A percentile compares a stretch with the other conserved stretches of the same genome.
Conservation (phyloP, 2,329 filamentous ascomycete species). For the Fonsecaea pugnacius region DNA sequence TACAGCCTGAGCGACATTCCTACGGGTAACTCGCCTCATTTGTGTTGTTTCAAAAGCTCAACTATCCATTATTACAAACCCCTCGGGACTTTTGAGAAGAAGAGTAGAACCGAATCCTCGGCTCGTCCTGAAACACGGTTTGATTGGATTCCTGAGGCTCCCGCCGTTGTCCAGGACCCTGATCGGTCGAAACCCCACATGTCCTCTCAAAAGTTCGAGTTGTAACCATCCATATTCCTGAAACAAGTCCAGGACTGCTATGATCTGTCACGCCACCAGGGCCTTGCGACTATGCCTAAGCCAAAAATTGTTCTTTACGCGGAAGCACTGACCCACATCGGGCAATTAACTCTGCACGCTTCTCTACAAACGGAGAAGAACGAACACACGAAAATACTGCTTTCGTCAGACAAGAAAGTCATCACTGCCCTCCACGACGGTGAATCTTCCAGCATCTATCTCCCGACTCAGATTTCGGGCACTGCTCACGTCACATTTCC, state of each 20-base stretch:
- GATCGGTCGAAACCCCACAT: not conserved
- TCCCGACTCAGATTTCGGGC: slow-evolving; percentile 53
- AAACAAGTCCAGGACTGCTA: not conserved
- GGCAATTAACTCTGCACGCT: slow-evolving; percentile 62
- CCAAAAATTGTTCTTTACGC: slow-evolving; percentile 56
- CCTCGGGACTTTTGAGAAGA: not conserved
- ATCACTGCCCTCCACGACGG: slow-evolving; percentile 55
- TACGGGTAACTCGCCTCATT: not conserved
- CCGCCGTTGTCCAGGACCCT: not conserved
- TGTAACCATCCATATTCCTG: not conserved
- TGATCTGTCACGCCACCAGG: slow-evolving; percentile 3
- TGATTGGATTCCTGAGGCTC: not conserved
- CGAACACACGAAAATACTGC: slow-evolving; percentile 48
- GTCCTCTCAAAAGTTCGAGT: not conserved
- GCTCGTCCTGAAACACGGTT: not conserved
- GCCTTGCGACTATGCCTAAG: slow-evolving; percentile 21
- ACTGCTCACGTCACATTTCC: slow-evolving; percentile 57
- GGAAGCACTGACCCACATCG: slow-evolving; percentile 64
- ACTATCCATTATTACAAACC: not conserved
- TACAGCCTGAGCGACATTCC: not conserved
- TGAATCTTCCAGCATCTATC: slow-evolving; percentile 49
- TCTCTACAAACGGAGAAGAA: slow-evolving; percentile 53
- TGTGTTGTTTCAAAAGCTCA: not conserved
- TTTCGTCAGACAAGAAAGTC: slow-evolving; percentile 50
- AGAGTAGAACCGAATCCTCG: not conserved